Evolutionary conservation across 129 eudicot genomes (phyloP), one percentile per base, ranked within the genome.

Genomic region (Apium graveolens): DNA sequence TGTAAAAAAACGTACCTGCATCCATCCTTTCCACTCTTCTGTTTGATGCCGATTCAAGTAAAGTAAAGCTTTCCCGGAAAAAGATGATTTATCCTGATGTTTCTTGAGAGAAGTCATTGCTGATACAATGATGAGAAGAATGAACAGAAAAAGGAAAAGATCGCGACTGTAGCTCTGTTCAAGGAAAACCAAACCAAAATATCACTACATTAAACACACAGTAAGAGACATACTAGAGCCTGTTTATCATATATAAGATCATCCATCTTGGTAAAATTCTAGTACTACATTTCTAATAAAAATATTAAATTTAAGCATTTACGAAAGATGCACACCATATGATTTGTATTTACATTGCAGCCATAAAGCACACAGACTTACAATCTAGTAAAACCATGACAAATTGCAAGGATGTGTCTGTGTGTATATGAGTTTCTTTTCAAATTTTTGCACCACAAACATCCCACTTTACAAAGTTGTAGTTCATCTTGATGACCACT

Each of bases 1-100:
- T n/a, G n/a, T n/a, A n/a, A 82, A 69, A 55, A 55, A 31, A 77
- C 91, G 80, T 88, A 90, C 98, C 98, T 93, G 98, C 98, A 93
- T 93, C 90, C 92, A 91, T 83, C 98, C 98, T 86, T 93, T 93
- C 98, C 98, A 93, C 87, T 93, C 98, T 81, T 93, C 98, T 69
- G 97, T 93, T 84, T 93, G 98, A 85, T 93, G 97, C 41, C 98
- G 92, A 73, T 93, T 93, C 57, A 93, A 94, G 80, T 89, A 93
- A 80, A 93, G 97, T 27, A 93, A 77, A 11, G 91, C 81, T 82
- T 91, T 93, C 73, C 97, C 98, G 17, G 97, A 89, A 84, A 93
- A 87, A 69, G 95, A 88, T 57, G 98, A 93, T 86, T 93, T 93
- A 88, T 93, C 98, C 55, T 84, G 78, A 57, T 93, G 98, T 86